Conservation (phyloP, 176 grass and related monocot species). For the Carex pumila region DNA sequence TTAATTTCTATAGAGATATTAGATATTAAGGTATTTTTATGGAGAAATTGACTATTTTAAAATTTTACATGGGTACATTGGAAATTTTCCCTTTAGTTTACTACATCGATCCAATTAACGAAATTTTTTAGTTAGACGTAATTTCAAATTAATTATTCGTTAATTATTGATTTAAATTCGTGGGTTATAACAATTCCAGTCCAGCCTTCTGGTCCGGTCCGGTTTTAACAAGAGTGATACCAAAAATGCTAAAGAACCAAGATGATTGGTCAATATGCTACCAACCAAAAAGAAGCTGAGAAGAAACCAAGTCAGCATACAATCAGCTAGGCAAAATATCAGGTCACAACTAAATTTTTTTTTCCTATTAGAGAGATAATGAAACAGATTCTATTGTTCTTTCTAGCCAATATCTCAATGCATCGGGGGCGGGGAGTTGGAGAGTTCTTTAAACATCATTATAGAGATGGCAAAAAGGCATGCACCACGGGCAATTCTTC, state of each 20-base stretch:
- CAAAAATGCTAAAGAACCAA: not conserved
- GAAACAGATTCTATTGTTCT: not conserved
- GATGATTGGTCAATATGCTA: not conserved
- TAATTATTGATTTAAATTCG: no score
- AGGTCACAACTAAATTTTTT: not conserved
- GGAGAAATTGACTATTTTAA: no score
- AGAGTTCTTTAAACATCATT: not conserved
- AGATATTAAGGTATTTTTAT: no score
- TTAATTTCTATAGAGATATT: no score
- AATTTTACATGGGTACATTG: no score
- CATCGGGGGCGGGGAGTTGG: not conserved
- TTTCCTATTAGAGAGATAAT: not conserved
- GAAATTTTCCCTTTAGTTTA: no score
- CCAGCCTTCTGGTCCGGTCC: no score
- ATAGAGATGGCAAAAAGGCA: constrained; percentile 25
- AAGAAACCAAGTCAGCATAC: not conserved
- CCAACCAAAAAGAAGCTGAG: not conserved
- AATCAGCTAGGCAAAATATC: not conserved
- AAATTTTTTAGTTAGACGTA: no score
- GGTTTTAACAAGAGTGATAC: no score
- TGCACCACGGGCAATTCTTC: constrained; percentile 27
- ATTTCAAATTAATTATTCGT: no score
- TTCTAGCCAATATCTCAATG: constrained; percentile 6
- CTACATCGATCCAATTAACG: no score
- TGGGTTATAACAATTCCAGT: no score